A percentile compares a stretch with the other conserved stretches of the same genome.
Conservation (phyloP, 1,284 basidiomycete genomes). For the Ganoderma lingzhi region DNA sequence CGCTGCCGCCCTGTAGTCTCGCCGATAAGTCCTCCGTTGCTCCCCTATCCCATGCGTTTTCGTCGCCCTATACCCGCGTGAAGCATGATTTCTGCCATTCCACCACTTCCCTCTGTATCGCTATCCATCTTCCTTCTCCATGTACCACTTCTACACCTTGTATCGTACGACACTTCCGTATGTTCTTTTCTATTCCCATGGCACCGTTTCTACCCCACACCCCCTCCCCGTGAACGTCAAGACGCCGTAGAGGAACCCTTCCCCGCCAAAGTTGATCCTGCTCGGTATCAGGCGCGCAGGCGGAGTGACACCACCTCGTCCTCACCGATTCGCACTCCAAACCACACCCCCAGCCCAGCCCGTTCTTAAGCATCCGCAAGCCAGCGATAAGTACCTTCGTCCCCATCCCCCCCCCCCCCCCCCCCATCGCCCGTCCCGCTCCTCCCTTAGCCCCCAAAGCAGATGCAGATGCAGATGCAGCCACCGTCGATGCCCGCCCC, state of each 20-base stretch:
- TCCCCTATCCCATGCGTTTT: neutral
- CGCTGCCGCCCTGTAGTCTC: conserved; percentile 7
- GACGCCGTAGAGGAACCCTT: neutral
- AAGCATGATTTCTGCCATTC: neutral
- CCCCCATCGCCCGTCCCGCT: neutral
- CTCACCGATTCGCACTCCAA: conserved; percentile 29
- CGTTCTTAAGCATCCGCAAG: conserved; percentile 10
- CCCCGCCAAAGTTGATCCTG: neutral
- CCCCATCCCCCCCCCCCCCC: no score
- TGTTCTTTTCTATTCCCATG: neutral
- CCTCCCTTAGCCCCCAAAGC: neutral
- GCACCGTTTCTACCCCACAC: neutral
- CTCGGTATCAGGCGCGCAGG: neutral
- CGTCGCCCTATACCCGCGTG: neutral
- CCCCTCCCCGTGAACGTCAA: neutral
- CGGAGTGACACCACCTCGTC: conserved; percentile 26
- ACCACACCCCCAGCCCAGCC: conserved; percentile 20
- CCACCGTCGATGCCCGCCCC: conserved; percentile 6
- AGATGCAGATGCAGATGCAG: neutral
- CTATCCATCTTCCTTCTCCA: neutral
- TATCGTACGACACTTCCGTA: neutral
- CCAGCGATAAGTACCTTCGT: conserved; percentile 1
- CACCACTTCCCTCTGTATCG: neutral
- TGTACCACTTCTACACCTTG: neutral
- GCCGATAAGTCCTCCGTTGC: conserved; percentile 3